Evolutionary conservation across 2,329 filamentous ascomycete genomes (phyloP).

Genomic region (Phialocephala subalpina): DNA sequence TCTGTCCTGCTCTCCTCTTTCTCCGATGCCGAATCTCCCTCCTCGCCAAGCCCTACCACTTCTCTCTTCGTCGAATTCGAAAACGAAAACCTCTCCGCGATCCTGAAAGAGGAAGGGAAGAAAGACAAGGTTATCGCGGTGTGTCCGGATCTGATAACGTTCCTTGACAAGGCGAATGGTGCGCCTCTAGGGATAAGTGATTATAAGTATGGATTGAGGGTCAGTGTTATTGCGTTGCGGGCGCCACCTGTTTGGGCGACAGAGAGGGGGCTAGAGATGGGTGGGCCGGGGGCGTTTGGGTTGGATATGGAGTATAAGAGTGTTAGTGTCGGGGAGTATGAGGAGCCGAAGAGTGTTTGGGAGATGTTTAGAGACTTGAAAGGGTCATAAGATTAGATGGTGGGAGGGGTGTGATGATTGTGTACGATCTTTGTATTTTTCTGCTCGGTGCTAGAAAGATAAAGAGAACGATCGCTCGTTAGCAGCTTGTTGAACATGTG

Average conservation of each 20-base stretch:
- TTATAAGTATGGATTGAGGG: slow-evolving; percentile 58
- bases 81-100: slow-evolving; percentile 42
- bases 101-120: slow-evolving; percentile 30
- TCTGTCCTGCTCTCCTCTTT: slow-evolving; percentile 36
- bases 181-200: slow-evolving; percentile 59
- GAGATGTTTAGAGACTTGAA: slow-evolving; percentile 35
- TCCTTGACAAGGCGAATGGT: slow-evolving; percentile 55
- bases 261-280: slow-evolving; percentile 48
- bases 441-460: too few relatives aligned
- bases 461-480: too few relatives aligned
- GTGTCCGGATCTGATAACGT: slow-evolving; percentile 43
- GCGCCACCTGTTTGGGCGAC: slow-evolving; percentile 58
- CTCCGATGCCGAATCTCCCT: slow-evolving; percentile 16
- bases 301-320: slow-evolving; percentile 39
- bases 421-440: too few relatives aligned
- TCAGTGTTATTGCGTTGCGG: slow-evolving; percentile 58
- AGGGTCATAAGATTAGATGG: too few relatives aligned
- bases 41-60: background rate
- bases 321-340: slow-evolving; percentile 36
- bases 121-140: slow-evolving; percentile 36
- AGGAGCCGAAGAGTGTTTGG: slow-evolving; percentile 41
- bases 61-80: slow-evolving; percentile 41
- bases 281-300: slow-evolving; percentile 51
- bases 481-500: too few relatives aligned
- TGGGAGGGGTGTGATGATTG: too few relatives aligned